Evolutionary conservation across 495 filamentous ascomycete species (phyloP), one percentile per base, ranked within the genome.

Genomic region (Bacidia rubella): DNA sequence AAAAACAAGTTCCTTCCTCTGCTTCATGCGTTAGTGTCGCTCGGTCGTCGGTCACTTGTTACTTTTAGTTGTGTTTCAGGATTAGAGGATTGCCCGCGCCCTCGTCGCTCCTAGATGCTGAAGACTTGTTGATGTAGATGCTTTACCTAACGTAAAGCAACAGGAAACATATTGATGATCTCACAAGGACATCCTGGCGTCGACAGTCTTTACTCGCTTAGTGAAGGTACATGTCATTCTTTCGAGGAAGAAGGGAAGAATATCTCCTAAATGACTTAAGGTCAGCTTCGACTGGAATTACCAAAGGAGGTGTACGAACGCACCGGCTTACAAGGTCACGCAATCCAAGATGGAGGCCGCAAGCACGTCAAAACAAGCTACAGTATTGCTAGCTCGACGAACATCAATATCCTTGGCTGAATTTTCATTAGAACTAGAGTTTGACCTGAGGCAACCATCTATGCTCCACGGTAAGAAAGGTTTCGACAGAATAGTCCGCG

Each of bases 401-500:
- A n/a, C n/a, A n/a, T n/a, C n/a, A 29, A 23, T 25, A 19, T 2
- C 2, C 5, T 12, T 17, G 1, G 29, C 11, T 35, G 2, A 45
- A 1, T 15, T 12, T 29, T 25, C 15, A 45, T 38, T n/a, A 92
- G 89, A 83, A 20, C 77, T 98, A 44, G 81, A 95, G 61, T 70
- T 89, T 32, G 82, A 97, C 49, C 75, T 98, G 15, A 78, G 86
- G 3, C 71, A 75, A 24, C 80, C 85, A 0, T 85, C 82, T 11
- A 95, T 95, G 86, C 62, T 87, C 7, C 86, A 86, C 60, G 92
- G 90, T 24, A 95, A 90, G 65, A 93, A 92, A 59, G 86, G 83
- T 0, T 96, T 96, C 55, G 83, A 93, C 53, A 77, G 87, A 41
- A 76, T 96, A 38, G 69, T 85, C 12, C 88, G 87, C 71, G 88